Evolutionary conservation across 2,329 filamentous ascomycete genomes (phyloP), one percentile per base, ranked within the genome.

Genomic region (Macrophomina tecta): DNA sequence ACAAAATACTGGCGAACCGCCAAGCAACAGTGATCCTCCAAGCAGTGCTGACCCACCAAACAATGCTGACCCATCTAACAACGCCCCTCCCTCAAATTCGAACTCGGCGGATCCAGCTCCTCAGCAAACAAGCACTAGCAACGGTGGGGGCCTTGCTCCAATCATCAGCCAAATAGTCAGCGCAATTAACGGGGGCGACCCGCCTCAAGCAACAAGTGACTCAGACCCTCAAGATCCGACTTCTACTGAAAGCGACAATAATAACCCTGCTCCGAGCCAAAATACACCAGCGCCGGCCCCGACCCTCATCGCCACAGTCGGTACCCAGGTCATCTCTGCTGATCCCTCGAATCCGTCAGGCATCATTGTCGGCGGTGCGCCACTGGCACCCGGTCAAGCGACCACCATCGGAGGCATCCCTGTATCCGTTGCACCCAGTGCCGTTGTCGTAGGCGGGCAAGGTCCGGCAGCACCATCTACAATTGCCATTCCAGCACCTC

Each of bases 81-180:
- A 36, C 14, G 11, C 23, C 52, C 23, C 23, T 23, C 23, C 23
- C 23, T 23, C 23, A 23, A 23, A 23, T 23, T 23, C 23, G 23
- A 23, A 23, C 23, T 23, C 23, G 23, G 23, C 23, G 18, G 32
- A 56, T 38, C 32, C 32, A 18, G 4, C 52, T 18, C 18, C 52
- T 40, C 5, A 56, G n/a, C 32, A 30, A n/a, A 56, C 12, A n/a
- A 32, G 34, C 34, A 30, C 52, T 16, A 18, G 32, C 11, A 36
- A n/a, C 32, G 52, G 32, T 3, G 36, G n/a, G 12, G 52, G 36
- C 2, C 34, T 56, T 9, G 52, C 14, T 7, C 32, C 32, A 1
- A 56, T 56, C 32, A 56, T 56, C 5, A 56, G 52, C 30, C 32
- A 36, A 36, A 56, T 56, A 38, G 32, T 38, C 32, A 56, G 32